Evolutionary conservation across 306 rosid genomes (phyloP), one percentile per base, ranked within the genome.

Genomic region (Hippophae rhamnoides): DNA sequence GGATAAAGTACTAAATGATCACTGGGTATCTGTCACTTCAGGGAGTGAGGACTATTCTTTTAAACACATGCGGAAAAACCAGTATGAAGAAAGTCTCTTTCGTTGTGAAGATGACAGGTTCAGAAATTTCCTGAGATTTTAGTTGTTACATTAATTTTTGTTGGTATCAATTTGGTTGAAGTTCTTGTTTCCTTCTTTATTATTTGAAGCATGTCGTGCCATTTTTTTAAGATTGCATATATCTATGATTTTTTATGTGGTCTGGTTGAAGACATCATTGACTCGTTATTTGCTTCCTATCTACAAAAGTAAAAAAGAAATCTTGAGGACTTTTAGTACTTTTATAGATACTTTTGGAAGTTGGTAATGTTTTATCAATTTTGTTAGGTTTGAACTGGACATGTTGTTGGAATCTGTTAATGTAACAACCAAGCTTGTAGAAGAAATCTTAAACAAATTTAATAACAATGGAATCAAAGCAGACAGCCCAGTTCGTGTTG

Each of bases 31-130:
- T 43, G 99, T 93, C 62, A 93, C 99, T 68, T 93, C 99, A 58
- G 99, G 99, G 72, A 93, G 99, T 56, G 99, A 93, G 75, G 99
- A 93, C 72, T 93, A 93, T 74, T 93, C 99, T 65, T 93, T 93
- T 62, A 93, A 93, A 78, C 99, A 93, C 72, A 93, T 93, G 99
- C 99, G 99, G 69, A 93, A 93, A 82, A 93, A 93, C 72, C 99
- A 93, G 74, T 93, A 93, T 62, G 99, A 93, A 79, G 99, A 93
- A 76, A 93, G 99, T 70, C 77, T 93, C 79, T 93, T 93, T 72
- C 86, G 99, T 75, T 93, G 99, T 12, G 99, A 93, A 82, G 99
- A 93, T 79, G 99, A 93, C 83, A 93, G 99, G 99, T 93, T 47
- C 48, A 61, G 74, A 73, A 50, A 58, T 67, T 59, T 47, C 57